Evolutionary conservation across 1,284 basidiomycete species (phyloP).

Genomic region (Pyrrhoderma lamaoense): DNA sequence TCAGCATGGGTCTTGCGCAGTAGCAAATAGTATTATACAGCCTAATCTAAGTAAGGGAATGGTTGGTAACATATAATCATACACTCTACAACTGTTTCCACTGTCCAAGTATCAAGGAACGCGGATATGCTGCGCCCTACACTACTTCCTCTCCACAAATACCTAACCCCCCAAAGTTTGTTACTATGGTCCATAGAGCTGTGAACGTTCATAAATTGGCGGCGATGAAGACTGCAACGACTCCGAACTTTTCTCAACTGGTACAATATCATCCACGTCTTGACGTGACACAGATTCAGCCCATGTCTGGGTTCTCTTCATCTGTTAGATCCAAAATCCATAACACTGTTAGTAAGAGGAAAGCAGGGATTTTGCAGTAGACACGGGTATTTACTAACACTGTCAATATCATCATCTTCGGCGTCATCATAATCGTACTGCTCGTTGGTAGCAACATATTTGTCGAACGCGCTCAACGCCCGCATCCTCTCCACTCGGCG

Average conservation of each 20-base stretch:
- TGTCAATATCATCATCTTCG: constrained; percentile 24
- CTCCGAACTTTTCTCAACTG: constrained; percentile 4
- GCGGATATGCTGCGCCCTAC: no score
- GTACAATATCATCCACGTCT: constrained; percentile 3
- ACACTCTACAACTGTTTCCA: no score
- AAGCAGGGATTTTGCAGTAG: not conserved
- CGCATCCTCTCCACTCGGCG: constrained; percentile 40
- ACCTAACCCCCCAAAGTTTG: no score
- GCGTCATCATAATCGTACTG: constrained; percentile 33
- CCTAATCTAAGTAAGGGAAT: no score
- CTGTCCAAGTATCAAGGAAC: no score
- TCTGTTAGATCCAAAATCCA: no score
- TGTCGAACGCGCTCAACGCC: constrained; percentile 31
- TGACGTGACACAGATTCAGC: constrained; percentile 16
- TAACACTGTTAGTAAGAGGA: no score
- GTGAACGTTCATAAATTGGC: constrained; percentile 1
- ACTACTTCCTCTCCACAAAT: no score
- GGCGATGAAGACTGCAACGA: constrained; percentile 10
- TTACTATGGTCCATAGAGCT: not conserved
- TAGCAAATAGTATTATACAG: no score
- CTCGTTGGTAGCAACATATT: constrained; percentile 37
- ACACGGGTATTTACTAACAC: constrained; percentile 26
- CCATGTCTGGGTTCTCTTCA: constrained; percentile 18
- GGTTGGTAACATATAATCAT: no score
- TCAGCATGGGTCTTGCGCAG: no score